A percentile compares a stretch with the other conserved stretches of the same genome.
Evolutionary conservation across 208 protist species (phyloP).

Genomic region (Acanthamoeba comandoni): DNA sequence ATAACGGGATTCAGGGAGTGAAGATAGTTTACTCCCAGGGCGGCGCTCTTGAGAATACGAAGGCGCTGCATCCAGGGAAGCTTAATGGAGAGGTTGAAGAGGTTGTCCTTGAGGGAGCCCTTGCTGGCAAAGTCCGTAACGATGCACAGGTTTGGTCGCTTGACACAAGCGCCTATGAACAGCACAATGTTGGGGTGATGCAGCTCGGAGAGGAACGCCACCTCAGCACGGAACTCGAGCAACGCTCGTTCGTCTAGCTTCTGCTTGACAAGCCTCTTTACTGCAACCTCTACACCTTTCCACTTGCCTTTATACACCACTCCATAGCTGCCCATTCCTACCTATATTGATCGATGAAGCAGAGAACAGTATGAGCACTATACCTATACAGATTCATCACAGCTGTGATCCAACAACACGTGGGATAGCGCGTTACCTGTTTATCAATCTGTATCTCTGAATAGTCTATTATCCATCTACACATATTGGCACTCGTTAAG

Average conservation of each 20-base stretch:
- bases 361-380: too few species aligned
- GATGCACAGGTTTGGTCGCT: background rate
- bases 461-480: background rate
- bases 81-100: background rate
- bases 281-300: background rate
- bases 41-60: background rate
- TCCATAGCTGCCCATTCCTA: background rate
- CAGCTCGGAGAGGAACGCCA: background rate
- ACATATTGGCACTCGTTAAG: background rate
- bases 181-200: slow-evolving; percentile 5
- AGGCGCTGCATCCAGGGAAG: background rate
- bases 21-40: background rate
- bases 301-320: background rate
- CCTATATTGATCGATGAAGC: too few species aligned
- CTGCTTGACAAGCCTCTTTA: background rate
- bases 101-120: background rate
- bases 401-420: too few species aligned
- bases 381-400: too few species aligned
- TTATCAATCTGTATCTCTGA: too few species aligned
- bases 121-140: background rate
- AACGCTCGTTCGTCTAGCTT: background rate
- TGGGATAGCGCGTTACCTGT: too few species aligned
- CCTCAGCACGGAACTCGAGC: background rate
- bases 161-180: background rate
- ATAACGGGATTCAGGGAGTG: background rate